A percentile compares a stretch with the other conserved stretches of the same genome.
Evolutionary conservation across 495 filamentous ascomycete genomes (phyloP).

Genomic region (Chlorociboria aeruginascens): DNA sequence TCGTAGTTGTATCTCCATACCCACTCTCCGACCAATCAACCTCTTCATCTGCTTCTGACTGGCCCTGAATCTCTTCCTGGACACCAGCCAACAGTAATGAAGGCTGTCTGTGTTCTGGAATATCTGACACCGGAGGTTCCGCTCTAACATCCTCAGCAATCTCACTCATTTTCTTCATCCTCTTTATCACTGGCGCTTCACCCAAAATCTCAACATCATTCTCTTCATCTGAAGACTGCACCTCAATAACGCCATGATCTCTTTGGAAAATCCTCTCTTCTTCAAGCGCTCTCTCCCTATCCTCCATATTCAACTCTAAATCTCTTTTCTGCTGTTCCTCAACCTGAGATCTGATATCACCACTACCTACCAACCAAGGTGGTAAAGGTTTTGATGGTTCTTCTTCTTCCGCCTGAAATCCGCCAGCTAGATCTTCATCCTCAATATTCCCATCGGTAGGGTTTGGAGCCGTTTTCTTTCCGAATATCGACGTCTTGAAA

Average conservation of each 20-base stretch:
- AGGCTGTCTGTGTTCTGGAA: constrained; percentile 11
- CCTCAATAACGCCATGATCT: constrained; percentile 16
- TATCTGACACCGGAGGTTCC: constrained; percentile 26
- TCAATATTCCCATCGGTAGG: constrained; percentile 14
- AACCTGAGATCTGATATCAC: constrained; percentile 41
- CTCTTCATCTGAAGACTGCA: constrained; percentile 28
- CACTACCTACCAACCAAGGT: constrained; percentile 65
- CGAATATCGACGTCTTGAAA: constrained; percentile 47
- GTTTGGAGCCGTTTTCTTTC: constrained; percentile 31
- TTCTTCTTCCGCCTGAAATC: constrained; percentile 46
- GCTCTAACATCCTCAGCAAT: constrained; percentile 19
- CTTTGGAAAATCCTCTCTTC: constrained; percentile 26
- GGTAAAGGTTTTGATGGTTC: constrained; percentile 55
- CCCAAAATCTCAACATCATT: constrained; percentile 48
- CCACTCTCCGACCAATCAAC: constrained; percentile 34
- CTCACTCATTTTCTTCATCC: constrained; percentile 5
- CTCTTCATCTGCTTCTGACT: constrained; percentile 20
- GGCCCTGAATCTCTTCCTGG: not conserved
- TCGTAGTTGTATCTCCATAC: constrained; percentile 17
- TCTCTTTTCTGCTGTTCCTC: constrained; percentile 32
- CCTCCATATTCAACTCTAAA: constrained; percentile 34
- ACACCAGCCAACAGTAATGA: not conserved
- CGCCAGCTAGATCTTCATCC: constrained; percentile 51
- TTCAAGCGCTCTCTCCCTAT: constrained; percentile 38
- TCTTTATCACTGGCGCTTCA: constrained; percentile 3